Evolutionary conservation across 1,284 basidiomycete genomes (phyloP).

Genomic region (Cerioporus squamosus): DNA sequence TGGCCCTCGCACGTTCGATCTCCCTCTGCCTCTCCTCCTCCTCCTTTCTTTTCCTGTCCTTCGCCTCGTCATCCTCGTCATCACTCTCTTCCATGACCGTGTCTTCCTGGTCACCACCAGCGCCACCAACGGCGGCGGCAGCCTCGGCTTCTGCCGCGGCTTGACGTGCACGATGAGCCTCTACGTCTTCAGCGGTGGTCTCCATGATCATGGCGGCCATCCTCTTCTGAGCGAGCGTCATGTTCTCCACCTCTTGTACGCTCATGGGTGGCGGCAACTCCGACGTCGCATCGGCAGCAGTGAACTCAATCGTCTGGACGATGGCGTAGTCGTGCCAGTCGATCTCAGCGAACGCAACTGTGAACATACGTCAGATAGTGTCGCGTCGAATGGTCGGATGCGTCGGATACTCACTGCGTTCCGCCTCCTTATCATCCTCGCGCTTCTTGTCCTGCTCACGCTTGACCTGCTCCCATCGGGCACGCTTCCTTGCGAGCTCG

Average conservation of each 20-base stretch:
- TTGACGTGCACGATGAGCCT: constrained; percentile 78
- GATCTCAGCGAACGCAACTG: constrained; percentile 93
- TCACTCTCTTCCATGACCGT: constrained; percentile 79
- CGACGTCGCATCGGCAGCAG: constrained; percentile 86
- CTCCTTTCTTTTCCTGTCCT: constrained; percentile 68
- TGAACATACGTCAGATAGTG: constrained; percentile 12
- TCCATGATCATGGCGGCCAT: constrained; percentile 99
- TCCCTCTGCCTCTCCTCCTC: constrained; percentile 80
- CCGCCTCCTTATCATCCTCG: constrained; percentile 89
- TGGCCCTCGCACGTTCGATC: constrained; percentile 75
- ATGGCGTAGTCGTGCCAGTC: constrained; percentile 99
- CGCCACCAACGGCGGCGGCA: constrained; percentile 67
- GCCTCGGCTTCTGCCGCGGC: constrained; percentile 82
- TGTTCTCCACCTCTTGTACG: constrained; percentile 92
- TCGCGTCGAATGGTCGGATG: background rate
- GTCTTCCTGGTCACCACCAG: constrained; percentile 63
- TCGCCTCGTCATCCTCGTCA: constrained; percentile 72
- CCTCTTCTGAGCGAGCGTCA: constrained; percentile 96
- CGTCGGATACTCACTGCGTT: constrained; percentile 61
- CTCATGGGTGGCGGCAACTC: constrained; percentile 96
- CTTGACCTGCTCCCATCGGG: constrained; percentile 88
- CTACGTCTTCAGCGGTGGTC: constrained; percentile 83
- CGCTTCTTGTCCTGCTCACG: constrained; percentile 86
- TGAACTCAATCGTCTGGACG: constrained; percentile 98
- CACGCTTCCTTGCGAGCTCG: constrained; percentile 77